Percentiles rank a stretch among this genome's conserved stretches.
Evolutionary conservation across 495 filamentous ascomycete genomes (phyloP).

Genomic region (Thozetella sp.): DNA sequence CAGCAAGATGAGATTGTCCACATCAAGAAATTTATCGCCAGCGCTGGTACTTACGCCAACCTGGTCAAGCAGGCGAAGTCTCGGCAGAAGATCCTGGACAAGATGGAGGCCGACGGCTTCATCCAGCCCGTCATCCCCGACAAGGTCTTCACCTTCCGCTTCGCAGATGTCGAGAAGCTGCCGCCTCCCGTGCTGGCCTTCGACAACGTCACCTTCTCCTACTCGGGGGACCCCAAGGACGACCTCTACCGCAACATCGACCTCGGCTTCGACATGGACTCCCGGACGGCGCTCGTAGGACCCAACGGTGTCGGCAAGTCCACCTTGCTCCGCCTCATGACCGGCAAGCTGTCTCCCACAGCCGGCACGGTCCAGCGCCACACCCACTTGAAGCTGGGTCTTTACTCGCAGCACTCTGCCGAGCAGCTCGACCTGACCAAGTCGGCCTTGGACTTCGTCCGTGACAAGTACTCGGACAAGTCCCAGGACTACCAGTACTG

Average conservation of each 20-base stretch:
- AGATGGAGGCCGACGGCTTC: slow-evolving; percentile 99
- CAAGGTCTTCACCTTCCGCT: slow-evolving; percentile 96
- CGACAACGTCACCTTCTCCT: slow-evolving; percentile 96
- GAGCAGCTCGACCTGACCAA: slow-evolving; percentile 99
- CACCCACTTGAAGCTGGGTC: slow-evolving; percentile 96
- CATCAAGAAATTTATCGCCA: slow-evolving; percentile 99
- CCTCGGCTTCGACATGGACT: slow-evolving; percentile 99
- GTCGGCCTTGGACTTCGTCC: slow-evolving; percentile 94
- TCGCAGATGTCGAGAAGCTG: slow-evolving; percentile 97
- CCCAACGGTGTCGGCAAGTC: slow-evolving; percentile 99
- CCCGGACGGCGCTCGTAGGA: slow-evolving; percentile 92
- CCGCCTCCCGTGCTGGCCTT: slow-evolving; percentile 95
- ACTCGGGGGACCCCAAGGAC: slow-evolving; percentile 85
- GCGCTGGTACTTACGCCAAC: slow-evolving; percentile 99
- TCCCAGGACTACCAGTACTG: slow-evolving; percentile 99
- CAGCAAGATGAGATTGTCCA: slow-evolving; percentile 99
- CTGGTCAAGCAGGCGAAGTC: slow-evolving; percentile 98
- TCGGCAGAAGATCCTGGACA: slow-evolving; percentile 99
- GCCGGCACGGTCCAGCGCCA: slow-evolving; percentile 81
- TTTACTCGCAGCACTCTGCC: slow-evolving; percentile 97
- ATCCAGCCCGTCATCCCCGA: slow-evolving; percentile 88
- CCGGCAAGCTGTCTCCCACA: slow-evolving; percentile 89
- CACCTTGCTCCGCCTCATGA: slow-evolving; percentile 97
- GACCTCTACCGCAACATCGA: slow-evolving; percentile 96
- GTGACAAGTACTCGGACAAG: slow-evolving; percentile 88